Base-by-base conservation (phyloP, 257 asterid genomes). In the Rubia yunnanensis region DNA sequence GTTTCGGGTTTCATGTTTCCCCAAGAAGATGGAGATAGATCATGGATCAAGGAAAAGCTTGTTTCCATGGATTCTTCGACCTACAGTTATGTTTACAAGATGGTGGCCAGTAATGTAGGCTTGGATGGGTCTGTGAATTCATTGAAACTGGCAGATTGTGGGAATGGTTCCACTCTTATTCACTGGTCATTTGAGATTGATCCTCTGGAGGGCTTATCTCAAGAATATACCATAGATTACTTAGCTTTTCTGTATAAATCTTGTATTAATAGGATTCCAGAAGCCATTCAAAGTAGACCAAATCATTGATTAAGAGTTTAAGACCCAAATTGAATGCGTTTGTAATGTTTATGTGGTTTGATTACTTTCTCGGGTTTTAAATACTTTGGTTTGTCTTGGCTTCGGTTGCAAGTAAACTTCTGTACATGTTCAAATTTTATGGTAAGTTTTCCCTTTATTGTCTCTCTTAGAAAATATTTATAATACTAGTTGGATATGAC, bases 1-100 rank as follows among this genome's bases (percentile, higher is more conserved):
- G 89, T 87, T 69, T 85, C 95, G 0, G 95, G 95, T 18, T 83
- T 87, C 84, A 83, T 87, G 89, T 87, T 87, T 67, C 85, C 88
- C 2, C 89, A 78, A 38, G 69, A 76, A 70, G 89, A 87, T 22
- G 83, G 84, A 46, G 92, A 85, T 28, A 81, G 92, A 56, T 87
- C 95, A 32, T 87, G 95, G 95, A 85, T 87, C 70, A 87, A 83
- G 70, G 92, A 87, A 68, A 75, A 71, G 53, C 84, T 85, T 0
- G 77, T 87, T 20, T 30, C 27, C 32, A 77, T 84, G 74, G 83
- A 82, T 65, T 64, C 81, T 67, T 41, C 44, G 20, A 66, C 82
- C 26, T 67, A 72, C 63, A 73, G 66, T 32, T 87, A 79, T 38
- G 54, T 53, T 26, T 84, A 84, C 70, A 70, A 23, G 61, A 76